A percentile compares a stretch with the other conserved stretches of the same genome.
These are phyloP conservation scores for Xylariaceae sp. DNA, from an alignment of 2,329 filamentous ascomycete species.

Conservation along the genomic window DNA sequence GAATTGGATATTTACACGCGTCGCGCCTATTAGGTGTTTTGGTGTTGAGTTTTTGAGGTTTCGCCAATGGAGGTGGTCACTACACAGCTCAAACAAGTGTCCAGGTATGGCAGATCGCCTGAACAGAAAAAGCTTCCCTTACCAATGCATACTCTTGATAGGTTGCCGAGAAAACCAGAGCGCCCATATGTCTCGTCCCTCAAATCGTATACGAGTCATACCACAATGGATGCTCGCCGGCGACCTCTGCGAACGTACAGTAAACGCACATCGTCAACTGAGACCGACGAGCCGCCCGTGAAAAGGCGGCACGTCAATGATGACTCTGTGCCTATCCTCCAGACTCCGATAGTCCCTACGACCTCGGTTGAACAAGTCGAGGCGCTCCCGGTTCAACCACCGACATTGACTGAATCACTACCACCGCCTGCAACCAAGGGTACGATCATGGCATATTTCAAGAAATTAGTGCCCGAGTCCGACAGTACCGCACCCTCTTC, in stretches of 20 bases:
- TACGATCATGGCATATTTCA: constrained; percentile 31
- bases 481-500: constrained; percentile 13
- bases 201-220: background rate
- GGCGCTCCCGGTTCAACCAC: too few relatives aligned
- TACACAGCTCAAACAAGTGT: constrained; percentile 4
- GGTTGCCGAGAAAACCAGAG: constrained; percentile 16
- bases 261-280: constrained; percentile 26
- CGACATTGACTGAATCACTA: background rate
- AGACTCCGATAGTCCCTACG: too few relatives aligned
- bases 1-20: background rate
- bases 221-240: constrained; percentile 19
- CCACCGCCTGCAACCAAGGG: constrained; percentile 21
- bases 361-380: too few relatives aligned
- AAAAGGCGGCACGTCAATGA: constrained; percentile 24
- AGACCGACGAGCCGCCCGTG: constrained; percentile 18
- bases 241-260: constrained; percentile 36
- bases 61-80: constrained; percentile 11
- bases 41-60: background rate
- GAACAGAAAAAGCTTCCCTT: background rate
- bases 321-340: background rate
- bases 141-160: constrained; percentile 2
- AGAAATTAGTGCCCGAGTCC: constrained; percentile 20
- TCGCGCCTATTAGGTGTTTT: background rate
- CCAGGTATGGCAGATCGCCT: constrained; percentile 15
- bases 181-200: constrained; percentile 19